A percentile compares a stretch with the other conserved stretches of the same genome.
Evolutionary conservation across 768 basidiomycete genomes (phyloP).

Genomic region (Termitomyces heimii): DNA sequence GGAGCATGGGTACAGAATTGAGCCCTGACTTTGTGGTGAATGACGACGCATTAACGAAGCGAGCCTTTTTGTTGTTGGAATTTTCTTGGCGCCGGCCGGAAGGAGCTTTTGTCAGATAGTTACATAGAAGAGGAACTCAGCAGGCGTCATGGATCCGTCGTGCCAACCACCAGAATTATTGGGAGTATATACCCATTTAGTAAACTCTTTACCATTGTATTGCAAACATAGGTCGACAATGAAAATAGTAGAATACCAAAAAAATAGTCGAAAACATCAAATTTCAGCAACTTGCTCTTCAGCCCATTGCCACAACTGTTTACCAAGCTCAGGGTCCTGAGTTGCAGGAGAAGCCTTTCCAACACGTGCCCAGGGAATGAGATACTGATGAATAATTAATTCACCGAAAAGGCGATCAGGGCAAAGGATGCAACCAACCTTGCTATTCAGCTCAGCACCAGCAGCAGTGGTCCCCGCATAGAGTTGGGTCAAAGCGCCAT

Average conservation of each 20-base stretch:
- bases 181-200: too few relatives aligned
- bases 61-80: background rate
- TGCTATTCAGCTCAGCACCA: conserved; percentile 35
- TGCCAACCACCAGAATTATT: too few relatives aligned
- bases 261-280: background rate
- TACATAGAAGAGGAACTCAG: too few relatives aligned
- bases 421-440: conserved; percentile 24
- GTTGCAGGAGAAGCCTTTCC: conserved; percentile 16
- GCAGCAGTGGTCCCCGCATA: conserved; percentile 42
- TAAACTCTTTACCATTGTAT: too few relatives aligned
- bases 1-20: background rate
- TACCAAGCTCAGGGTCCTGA: conserved; percentile 24
- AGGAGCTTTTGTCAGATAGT: too few relatives aligned
- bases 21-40: background rate
- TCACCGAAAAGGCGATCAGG: background rate
- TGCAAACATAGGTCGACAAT: background rate
- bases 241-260: background rate
- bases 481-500: conserved; percentile 43
- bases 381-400: conserved; percentile 20
- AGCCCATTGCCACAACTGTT: conserved; percentile 34
- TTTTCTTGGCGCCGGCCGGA: background rate
- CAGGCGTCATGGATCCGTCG: background rate
- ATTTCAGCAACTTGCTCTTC: conserved; percentile 34
- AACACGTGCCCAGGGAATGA: conserved; percentile 38
- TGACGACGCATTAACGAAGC: background rate